Conservation (phyloP, 306 rosid genomes). For the Dryas drummondii region DNA sequence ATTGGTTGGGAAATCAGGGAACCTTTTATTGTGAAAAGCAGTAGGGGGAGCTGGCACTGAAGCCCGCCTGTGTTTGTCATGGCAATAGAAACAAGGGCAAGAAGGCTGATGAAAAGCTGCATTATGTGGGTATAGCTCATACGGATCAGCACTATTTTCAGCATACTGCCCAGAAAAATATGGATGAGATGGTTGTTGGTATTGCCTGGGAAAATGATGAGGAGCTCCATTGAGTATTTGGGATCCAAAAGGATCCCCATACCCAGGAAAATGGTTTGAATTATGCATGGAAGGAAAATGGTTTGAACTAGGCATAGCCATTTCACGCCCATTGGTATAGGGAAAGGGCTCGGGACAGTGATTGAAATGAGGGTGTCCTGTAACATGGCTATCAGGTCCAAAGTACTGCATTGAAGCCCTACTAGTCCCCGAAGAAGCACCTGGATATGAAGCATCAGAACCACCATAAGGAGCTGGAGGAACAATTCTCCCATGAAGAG, state of each 20-base stretch:
- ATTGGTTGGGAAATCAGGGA: slow-evolving; percentile 51
- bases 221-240: slow-evolving; percentile 52
- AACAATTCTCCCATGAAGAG: slow-evolving; percentile 40
- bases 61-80: slow-evolving; percentile 50
- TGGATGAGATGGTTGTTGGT: slow-evolving; percentile 61
- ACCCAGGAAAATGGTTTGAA: slow-evolving; percentile 54
- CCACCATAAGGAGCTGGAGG: slow-evolving; percentile 61
- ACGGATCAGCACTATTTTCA: slow-evolving; percentile 49
- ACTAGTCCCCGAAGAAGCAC: slow-evolving; percentile 48
- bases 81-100: slow-evolving; percentile 77
- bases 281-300: slow-evolving; percentile 54
- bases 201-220: slow-evolving; percentile 44
- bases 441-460: slow-evolving; percentile 48
- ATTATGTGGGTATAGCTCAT: slow-evolving; percentile 49
- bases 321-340: slow-evolving; percentile 56
- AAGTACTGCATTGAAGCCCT: slow-evolving; percentile 47
- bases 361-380: slow-evolving; percentile 56
- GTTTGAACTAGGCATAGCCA: slow-evolving; percentile 36
- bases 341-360: slow-evolving; percentile 57
- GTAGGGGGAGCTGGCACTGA: slow-evolving; percentile 51
- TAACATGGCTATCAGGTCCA: slow-evolving; percentile 49
- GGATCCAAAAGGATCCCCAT: slow-evolving; percentile 62
- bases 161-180: slow-evolving; percentile 61
- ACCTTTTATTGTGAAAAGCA: slow-evolving; percentile 51
- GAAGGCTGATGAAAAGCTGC: slow-evolving; percentile 65